Base-by-base conservation (phyloP, 176 grass and related monocot species). In the Hyparrhenia diplandra region DNA sequence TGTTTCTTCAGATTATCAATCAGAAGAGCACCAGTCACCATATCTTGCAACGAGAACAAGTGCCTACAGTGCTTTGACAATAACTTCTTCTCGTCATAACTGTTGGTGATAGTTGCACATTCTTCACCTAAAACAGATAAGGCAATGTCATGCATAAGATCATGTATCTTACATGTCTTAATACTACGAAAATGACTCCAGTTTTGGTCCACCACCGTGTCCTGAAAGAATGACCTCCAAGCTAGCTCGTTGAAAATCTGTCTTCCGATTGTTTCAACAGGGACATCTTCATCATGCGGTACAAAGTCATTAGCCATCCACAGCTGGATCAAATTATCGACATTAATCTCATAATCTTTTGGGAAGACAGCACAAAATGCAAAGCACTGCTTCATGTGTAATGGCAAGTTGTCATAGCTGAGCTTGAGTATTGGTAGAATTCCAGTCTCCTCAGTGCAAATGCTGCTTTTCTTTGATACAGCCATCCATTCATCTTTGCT, bases 221-320 rank as follows among this genome's bases (percentile, higher is more conserved):
- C 37, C 5, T 8, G 37, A 39, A 39, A 39, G 37, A 78, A 78
- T 30, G 76, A 78, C 40, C 76, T 78, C 64, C 64, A 67, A 67
- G 65, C 10, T 40, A 68, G 10, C 20, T 68, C 65, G 0, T 68
- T 1, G 20, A 68, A 68, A 13, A 0, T 68, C 0, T n/a, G 65
- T 13, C 35, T 23, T n/a, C 65, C 65, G 1, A 7, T 35, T 39
- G 10, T 13, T 68, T 68, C 65, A 23, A 23, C 20, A 23, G 34
- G 34, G 1, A 39, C 65, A 40, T 3, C 10, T 1, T 68, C 65
- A 4, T 23, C 35, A 39, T n/a, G 8, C 0, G 37, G 65, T 23
- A 68, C 17, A 23, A 23, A 68, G 35, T 68, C 65, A 39, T 68
- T 39, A 1, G 65, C 65, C 20, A 40, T 68, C 65, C 65, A 68